These are phyloP conservation scores for Zygnema circumcarinatum DNA, from an alignment of 139 green algal genomes.

Conservation along the genomic window DNA sequence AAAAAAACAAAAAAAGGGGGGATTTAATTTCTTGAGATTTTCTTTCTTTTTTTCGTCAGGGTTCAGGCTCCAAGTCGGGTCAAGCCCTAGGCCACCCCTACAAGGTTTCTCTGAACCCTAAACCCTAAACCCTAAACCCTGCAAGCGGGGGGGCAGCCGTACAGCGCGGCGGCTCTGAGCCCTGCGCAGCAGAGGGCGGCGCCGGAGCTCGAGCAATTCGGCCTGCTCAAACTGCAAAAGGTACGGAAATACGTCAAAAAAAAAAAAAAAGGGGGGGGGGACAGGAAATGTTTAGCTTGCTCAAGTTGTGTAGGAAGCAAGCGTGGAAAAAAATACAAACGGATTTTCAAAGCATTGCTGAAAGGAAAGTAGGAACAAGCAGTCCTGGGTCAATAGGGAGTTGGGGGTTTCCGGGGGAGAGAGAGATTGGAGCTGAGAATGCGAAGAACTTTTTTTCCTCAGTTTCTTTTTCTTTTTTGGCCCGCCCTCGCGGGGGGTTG, in stretches of 20 bases:
- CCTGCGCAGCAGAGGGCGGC: conserved; percentile 40
- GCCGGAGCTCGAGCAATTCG: conserved; percentile 33
- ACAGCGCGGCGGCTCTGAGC: conserved; percentile 15
- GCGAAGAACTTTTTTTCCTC: too few species aligned
- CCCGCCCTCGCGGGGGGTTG: not conserved
- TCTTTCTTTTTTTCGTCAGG: conserved; percentile 9
- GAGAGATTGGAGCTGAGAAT: too few species aligned
- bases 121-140: not conserved
- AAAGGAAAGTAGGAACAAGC: too few species aligned
- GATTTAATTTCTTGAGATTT: not conserved
- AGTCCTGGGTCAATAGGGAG: too few species aligned
- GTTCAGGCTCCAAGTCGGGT: not conserved
- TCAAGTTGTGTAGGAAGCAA: not conserved
- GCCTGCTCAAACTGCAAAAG: conserved; percentile 55
- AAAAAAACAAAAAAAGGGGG: not conserved
- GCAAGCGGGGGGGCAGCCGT: conserved; percentile 25
- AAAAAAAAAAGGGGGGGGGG: not conserved
- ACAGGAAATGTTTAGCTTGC: not conserved
- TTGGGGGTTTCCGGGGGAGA: too few species aligned
- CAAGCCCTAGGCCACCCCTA: not conserved
- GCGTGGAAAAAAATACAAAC: too few species aligned
- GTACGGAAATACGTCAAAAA: too few species aligned
- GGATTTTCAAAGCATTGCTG: too few species aligned
- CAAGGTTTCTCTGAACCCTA: not conserved
- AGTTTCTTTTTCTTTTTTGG: conserved; percentile 23